Evolutionary conservation across 192 early-diverging fungal genomes (phyloP).

Genomic region (Obelidium mucronatum): DNA sequence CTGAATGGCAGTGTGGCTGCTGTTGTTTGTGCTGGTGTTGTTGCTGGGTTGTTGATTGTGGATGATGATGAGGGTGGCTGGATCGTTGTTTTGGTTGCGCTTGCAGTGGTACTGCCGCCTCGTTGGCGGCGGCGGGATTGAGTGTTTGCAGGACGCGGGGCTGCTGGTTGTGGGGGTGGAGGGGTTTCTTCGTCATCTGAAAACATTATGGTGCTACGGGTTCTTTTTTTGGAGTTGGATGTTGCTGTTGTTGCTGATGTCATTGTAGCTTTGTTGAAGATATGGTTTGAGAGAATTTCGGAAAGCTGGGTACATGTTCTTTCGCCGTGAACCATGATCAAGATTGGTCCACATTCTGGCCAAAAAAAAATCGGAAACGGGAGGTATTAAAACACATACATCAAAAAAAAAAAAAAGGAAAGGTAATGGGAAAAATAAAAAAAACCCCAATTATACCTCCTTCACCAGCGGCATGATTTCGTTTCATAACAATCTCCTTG

Average conservation of each 20-base stretch:
- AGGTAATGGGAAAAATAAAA: neutral
- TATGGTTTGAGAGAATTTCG: conserved; percentile 43
- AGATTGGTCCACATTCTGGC: conserved; percentile 53
- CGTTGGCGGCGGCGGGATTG: conserved; percentile 15
- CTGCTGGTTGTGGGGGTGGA: no score
- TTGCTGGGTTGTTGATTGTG: no score
- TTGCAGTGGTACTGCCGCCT: neutral
- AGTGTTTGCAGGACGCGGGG: no score
- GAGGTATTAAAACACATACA: no score
- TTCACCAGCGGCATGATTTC: neutral
- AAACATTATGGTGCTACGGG: no score
- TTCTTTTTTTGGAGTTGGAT: neutral
- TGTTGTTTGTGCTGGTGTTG: no score
- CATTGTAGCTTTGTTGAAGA: neutral
- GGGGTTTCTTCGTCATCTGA: no score
- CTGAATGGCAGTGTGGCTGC: conserved; percentile 16
- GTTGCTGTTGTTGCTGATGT: neutral
- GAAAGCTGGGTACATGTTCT: conserved; percentile 69
- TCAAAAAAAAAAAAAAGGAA: no score
- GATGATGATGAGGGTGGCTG: neutral
- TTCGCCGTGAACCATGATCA: conserved; percentile 77
- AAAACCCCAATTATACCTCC: neutral
- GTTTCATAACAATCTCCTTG: conserved; percentile 67
- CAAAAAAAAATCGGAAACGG: neutral
- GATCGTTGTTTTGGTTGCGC: neutral